Evolutionary conservation across 805 yeast species (phyloP), one percentile per base, ranked within the genome.

Genomic region (Wickerhamomyces xylosicus): DNA sequence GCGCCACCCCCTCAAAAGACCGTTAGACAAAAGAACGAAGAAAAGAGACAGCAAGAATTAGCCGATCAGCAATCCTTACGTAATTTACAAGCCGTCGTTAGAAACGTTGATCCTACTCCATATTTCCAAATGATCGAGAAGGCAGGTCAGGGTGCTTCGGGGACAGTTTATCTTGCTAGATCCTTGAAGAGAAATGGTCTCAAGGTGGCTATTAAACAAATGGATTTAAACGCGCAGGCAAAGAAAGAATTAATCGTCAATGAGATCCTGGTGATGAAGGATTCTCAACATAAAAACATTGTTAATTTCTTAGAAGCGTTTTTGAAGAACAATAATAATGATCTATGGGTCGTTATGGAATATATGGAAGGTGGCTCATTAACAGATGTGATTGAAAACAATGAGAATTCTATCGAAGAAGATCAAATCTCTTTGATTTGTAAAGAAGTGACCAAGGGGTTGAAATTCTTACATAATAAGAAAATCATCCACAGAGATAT

Each of bases 351-450:
- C 9, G 78, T 92, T 17, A 92, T 92, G 98, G 98, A 92, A 61
- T 92, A 85, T 57, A 92, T 92, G 98, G 97, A 92, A 59, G 98
- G 98, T 45, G 98, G 98, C 3, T 81, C 95, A 0, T 67, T 92
- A 49, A 90, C 98, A 0, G 98, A 92, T 62, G 90, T 92, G 27
- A 95, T 92, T 15, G 85, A 95, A 0, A 89, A 89, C 57, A 72
- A 74, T 42, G 81, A 80, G 38, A 77, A 92, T 82, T 77, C 94
- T 2, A 31, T 31, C 5, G 19, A 31, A 14, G 98, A 92, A 53
- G 85, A 84, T 13, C 97, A 92, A 60, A 92, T 92, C 56, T 95
- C 95, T 33, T 86, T 95, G 1, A 95, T 92, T 19, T 86, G 95
- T 51, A 71, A 92, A 42, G 98, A 92, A 55, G 87, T 97, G 0